These are phyloP conservation scores for Ophiostoma ips DNA, from an alignment of 2,329 filamentous ascomycete genomes.

Conservation along the genomic window DNA sequence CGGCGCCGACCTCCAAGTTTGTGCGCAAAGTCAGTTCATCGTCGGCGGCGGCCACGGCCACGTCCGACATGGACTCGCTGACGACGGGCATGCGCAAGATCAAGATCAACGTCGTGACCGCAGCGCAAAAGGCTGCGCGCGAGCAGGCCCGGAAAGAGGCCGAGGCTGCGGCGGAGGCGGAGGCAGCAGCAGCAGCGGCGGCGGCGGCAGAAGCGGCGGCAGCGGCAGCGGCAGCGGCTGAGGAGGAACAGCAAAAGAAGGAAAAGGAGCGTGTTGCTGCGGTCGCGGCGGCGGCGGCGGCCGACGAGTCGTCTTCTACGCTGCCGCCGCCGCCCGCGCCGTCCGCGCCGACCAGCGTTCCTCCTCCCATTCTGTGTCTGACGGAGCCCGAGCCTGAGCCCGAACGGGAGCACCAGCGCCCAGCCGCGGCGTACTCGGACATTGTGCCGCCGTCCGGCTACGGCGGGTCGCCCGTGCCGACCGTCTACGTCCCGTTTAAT, in stretches of 20 bases:
- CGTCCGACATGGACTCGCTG: conserved; percentile 36
- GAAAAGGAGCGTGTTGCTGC: background rate
- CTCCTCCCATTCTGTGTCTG: no score
- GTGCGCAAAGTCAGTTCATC: background rate
- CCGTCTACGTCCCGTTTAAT: conserved; percentile 40
- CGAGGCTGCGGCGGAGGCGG: background rate
- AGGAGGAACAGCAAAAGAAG: background rate
- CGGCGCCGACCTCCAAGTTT: conserved; percentile 1
- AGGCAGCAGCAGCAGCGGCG: background rate
- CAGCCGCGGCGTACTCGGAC: background rate
- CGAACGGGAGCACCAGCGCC: background rate
- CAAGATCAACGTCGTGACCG: conserved; percentile 46
- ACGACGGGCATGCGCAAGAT: conserved; percentile 48
- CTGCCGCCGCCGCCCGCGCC: conserved; percentile 2
- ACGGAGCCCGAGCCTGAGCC: conserved; percentile 8
- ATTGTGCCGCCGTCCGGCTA: background rate
- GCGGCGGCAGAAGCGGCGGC: background rate
- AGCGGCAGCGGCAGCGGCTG: background rate
- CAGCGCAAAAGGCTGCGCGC: conserved; percentile 42
- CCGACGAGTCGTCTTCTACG: conserved; percentile 2
- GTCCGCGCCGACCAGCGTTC: background rate
- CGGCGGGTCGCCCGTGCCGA: conserved; percentile 13
- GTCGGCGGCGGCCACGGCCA: conserved; percentile 8
- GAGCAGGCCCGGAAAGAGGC: conserved; percentile 18
- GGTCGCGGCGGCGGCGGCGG: background rate